These are phyloP conservation scores for Dentipellis sp. DNA, from an alignment of 768 basidiomycete species.

Conservation along the genomic window DNA sequence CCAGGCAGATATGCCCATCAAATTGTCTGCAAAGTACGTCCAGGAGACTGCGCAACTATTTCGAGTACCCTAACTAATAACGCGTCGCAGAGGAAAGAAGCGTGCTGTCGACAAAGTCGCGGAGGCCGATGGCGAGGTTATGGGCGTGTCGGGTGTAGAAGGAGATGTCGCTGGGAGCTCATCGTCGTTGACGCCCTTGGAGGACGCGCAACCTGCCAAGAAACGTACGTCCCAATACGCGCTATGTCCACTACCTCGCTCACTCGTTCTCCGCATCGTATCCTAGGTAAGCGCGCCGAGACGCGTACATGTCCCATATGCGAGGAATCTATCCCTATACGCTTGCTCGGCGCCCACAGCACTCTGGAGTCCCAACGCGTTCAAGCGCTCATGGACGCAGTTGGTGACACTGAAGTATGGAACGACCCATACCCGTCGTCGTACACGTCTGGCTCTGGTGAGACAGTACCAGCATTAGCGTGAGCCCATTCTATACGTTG, in stretches of 20 bases:
- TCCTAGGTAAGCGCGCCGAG: constrained; percentile 60
- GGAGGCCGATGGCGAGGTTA: too few species aligned
- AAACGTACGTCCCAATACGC: background rate
- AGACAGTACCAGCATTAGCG: background rate
- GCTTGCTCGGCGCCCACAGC: constrained; percentile 57
- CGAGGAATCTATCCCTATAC: constrained; percentile 59
- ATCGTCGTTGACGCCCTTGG: background rate
- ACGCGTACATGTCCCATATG: constrained; percentile 72
- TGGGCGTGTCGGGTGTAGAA: too few species aligned
- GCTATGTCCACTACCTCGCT: background rate
- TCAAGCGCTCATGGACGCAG: constrained; percentile 51
- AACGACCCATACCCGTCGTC: constrained; percentile 32
- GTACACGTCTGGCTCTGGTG: constrained; percentile 44
- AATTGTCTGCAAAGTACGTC: background rate
- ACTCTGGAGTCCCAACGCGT: constrained; percentile 61
- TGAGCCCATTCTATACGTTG: background rate
- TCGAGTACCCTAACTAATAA: too few species aligned
- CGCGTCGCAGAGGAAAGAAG: too few species aligned
- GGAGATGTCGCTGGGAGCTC: background rate
- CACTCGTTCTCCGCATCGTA: background rate
- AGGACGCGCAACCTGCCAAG: background rate
- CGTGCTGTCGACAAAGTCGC: too few species aligned
- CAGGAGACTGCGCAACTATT: background rate
- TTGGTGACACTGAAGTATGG: constrained; percentile 52
- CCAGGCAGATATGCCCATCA: background rate